Base-by-base conservation (phyloP, 1,139 yeast genomes). In the Pichia cactophila region DNA sequence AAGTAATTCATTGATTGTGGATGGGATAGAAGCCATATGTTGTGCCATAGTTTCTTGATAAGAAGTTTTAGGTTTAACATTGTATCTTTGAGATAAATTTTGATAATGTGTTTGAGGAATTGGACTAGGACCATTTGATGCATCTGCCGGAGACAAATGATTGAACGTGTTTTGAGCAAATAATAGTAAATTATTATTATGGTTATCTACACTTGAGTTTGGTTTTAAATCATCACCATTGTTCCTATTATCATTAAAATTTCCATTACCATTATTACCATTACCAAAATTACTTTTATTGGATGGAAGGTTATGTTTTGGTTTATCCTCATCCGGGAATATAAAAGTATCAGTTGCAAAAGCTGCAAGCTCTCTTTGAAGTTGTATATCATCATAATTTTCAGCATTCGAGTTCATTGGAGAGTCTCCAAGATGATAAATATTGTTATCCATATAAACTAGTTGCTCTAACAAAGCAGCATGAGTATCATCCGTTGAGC, bases 281-380 rank as follows among this genome's bases (percentile, higher is more conserved):
- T 39, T 42, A 20, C 41, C 47, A 28, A 45, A 38, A 20, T 41
- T 46, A 23, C 29, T 39, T 29, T 37, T 43, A 35, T 42, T 20
- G 8, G n/a, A 3, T 26, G 52, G 44, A 1, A 46, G 42, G 38
- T 33, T 11, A n/a, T 51, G 51, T 16, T 51, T 64, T 4, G 83
- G 82, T 61, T 83, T 83, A 41, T 83, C 89, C 61, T 84, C 90
- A 61, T 84, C 92, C 0, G 89, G 88, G 61, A 84, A 84, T 4
- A 84, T 76, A 57, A 84, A 84, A 9, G 84, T 75, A 54, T 83
- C 89, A 59, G 84, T 89, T 1, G 89, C 90, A 72, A 84, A 84
- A 1, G 88, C 89, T 17, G 88, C 85, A 56, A 84, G 70, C 62
- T 84, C 92, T 36, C 83, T 78, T 31, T 85, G 79, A 31, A 83